Percentiles rank a stretch among this genome's conserved stretches.
phyloP scores from a whole-genome alignment of 2,329 filamentous ascomycete genomes.

The Colletotrichum lentis region DNA sequence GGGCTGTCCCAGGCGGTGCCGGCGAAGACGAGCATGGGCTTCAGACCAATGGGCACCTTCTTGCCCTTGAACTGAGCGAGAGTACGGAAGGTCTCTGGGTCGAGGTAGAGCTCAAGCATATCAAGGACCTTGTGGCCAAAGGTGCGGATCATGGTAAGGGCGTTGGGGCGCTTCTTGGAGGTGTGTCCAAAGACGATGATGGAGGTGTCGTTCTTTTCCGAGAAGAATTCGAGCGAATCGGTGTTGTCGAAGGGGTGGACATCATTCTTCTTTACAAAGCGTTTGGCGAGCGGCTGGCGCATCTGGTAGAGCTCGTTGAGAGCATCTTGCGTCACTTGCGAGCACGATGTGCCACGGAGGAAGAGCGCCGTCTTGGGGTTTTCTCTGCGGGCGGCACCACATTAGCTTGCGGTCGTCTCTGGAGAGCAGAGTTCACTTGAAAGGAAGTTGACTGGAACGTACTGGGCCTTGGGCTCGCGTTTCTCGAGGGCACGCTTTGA shows the following conservation, averaged over 20 bases:
- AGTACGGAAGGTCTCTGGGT: conserved; percentile 74
- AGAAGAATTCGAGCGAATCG: conserved; percentile 90
- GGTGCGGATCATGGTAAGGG: conserved; percentile 80
- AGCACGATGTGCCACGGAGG: conserved; percentile 86
- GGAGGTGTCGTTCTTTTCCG: conserved; percentile 92
- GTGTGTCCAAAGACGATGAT: conserved; percentile 84
- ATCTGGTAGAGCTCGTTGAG: conserved; percentile 85
- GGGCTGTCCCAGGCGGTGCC: conserved; percentile 88
- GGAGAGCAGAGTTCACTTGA: neutral
- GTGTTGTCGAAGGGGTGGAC: conserved; percentile 94
- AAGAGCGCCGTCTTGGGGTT: conserved; percentile 91
- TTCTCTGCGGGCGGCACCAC: conserved; percentile 56
- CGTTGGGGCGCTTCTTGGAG: conserved; percentile 95
- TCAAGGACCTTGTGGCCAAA: conserved; percentile 90
- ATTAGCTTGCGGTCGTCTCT: conserved; percentile 12
- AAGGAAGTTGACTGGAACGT: neutral
- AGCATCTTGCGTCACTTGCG: conserved; percentile 82
- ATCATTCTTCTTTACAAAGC: conserved; percentile 96
- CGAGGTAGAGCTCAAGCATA: conserved; percentile 90
- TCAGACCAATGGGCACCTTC: conserved; percentile 80
- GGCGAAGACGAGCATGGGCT: conserved; percentile 90
- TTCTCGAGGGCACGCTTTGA: conserved; percentile 95
- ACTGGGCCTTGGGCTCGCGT: conserved; percentile 81
- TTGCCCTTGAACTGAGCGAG: conserved; percentile 79
- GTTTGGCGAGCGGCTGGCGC: conserved; percentile 83